A percentile compares a stretch with the other conserved stretches of the same genome.
These are phyloP conservation scores for Schizosaccharomyces lindneri DNA, from an alignment of 805 yeast species.

Conservation along the genomic window DNA sequence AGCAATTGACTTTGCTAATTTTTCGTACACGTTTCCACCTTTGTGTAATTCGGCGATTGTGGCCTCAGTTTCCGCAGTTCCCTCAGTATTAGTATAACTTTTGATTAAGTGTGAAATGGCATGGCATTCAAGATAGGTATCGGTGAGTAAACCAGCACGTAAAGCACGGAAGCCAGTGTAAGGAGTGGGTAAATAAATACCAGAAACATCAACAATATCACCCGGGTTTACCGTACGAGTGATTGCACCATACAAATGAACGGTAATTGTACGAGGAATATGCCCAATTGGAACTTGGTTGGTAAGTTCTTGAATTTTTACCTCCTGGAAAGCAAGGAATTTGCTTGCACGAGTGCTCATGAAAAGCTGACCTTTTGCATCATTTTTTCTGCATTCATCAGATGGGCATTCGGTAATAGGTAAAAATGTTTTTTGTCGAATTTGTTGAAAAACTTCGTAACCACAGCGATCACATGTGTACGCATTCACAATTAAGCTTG, in stretches of 20 bases:
- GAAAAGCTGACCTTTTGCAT: conserved; percentile 66
- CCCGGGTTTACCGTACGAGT: conserved; percentile 82
- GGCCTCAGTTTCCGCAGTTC: conserved; percentile 30
- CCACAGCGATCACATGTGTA: conserved; percentile 97
- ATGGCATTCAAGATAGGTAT: conserved; percentile 79
- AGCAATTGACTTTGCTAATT: conserved; percentile 71
- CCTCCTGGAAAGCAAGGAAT: conserved; percentile 85
- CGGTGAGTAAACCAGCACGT: conserved; percentile 79
- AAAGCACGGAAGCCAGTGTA: conserved; percentile 88
- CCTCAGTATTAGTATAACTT: conserved; percentile 43
- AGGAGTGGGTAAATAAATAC: conserved; percentile 80
- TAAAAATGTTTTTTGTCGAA: conserved; percentile 45
- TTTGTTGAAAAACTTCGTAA: conserved; percentile 87
- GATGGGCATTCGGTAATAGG: conserved; percentile 82
- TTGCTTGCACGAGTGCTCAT: conserved; percentile 91
- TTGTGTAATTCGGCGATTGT: conserved; percentile 30
- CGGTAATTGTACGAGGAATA: conserved; percentile 66
- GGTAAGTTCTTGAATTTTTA: conserved; percentile 78
- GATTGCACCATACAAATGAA: conserved; percentile 78
- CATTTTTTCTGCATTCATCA: conserved; percentile 48
- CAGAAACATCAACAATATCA: conserved; percentile 78
- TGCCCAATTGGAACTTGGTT: conserved; percentile 96
- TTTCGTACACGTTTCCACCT: conserved; percentile 51
- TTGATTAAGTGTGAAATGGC: conserved; percentile 66
- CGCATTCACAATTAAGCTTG: conserved; percentile 71